Conservation (phyloP, 2,329 filamentous ascomycete genomes). For the Dactylellina parvicollis region DNA sequence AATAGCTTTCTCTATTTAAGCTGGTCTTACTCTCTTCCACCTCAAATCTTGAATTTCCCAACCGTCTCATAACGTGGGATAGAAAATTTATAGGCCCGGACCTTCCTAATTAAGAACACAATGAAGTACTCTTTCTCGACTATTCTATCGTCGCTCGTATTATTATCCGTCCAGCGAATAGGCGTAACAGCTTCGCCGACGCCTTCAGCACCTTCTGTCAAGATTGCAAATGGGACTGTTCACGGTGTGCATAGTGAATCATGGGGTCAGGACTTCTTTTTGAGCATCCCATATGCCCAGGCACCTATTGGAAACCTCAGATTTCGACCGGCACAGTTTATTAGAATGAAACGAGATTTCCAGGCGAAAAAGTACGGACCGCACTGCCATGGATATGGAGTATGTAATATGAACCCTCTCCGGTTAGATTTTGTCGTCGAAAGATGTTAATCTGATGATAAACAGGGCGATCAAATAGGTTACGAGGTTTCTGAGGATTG, state of each 20-base stretch:
- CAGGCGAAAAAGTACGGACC: constrained; percentile 58
- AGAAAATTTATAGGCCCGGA: background rate
- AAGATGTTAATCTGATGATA: constrained; percentile 54
- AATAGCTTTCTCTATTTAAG: too few relatives aligned
- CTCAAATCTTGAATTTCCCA: too few relatives aligned
- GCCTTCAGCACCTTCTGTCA: constrained; percentile 58
- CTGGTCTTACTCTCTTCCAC: too few relatives aligned
- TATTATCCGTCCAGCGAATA: background rate
- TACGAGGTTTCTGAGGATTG: constrained; percentile 58
- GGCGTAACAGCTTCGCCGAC: background rate
- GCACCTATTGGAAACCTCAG: constrained; percentile 67
- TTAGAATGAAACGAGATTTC: constrained; percentile 55
- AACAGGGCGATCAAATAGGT: constrained; percentile 23
- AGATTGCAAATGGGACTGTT: constrained; percentile 65
- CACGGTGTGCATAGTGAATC: constrained; percentile 61
- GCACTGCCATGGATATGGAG: constrained; percentile 59
- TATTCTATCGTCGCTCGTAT: background rate
- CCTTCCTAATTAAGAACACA: background rate
- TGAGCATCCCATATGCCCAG: constrained; percentile 69
- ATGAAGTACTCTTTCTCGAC: background rate
- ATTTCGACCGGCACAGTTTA: constrained; percentile 60
- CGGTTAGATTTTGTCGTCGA: constrained; percentile 57
- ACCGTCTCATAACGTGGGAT: too few relatives aligned
- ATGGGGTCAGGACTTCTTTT: constrained; percentile 66
- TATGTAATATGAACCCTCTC: constrained; percentile 57